Base-by-base conservation (phyloP, 2,329 filamentous ascomycete genomes). In the Exophiala aquamarina region DNA sequence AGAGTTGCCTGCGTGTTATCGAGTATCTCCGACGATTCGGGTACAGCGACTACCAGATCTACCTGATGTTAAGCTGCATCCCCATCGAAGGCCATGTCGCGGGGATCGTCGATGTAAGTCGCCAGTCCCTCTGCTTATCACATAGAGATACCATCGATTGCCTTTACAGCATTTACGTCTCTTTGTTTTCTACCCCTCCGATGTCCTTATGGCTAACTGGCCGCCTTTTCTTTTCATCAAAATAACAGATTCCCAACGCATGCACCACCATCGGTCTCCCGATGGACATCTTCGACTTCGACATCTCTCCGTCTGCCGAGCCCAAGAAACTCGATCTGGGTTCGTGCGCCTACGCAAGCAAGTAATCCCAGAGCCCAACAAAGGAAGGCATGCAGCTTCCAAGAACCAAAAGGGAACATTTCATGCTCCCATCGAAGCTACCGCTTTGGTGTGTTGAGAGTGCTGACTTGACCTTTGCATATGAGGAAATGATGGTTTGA, bases 271-370 rank as follows among this genome's bases (percentile, higher is more conserved):
- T 95, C 49, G 90, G 89, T 0, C 64, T 95, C 44, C 91, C 91
- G 1, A 89, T 95, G 76, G 91, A 95, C 69, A 94, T 96, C 43
- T 96, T 96, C 61, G 88, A 93, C 62, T 95, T 96, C 67, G 90
- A 95, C 64, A 92, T 95, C 57, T 80, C 82, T 37, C 88, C 89
- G 1, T 52, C 51, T 1, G 74, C 73, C 4, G 74, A 76, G 5
- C 79, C 78, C 2, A 72, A 79, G 62, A 81, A 82, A 71, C 66
- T 74, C 47, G 82, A 90, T 63, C 77, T 90, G 78, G 87, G 86
- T 1, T 72, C 64, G 32, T 93, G 88, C 66, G 87, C 87, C 1
- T 50, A 55, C 46, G 52, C 46, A 11, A 47, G 43, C 29, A 47
- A 50, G 35, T 46, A 46, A 29, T n/a, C n/a, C n/a, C n/a, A n/a